phyloP scores from a whole-genome alignment of 768 basidiomycete genomes.

The Mycena leptocephala region DNA sequence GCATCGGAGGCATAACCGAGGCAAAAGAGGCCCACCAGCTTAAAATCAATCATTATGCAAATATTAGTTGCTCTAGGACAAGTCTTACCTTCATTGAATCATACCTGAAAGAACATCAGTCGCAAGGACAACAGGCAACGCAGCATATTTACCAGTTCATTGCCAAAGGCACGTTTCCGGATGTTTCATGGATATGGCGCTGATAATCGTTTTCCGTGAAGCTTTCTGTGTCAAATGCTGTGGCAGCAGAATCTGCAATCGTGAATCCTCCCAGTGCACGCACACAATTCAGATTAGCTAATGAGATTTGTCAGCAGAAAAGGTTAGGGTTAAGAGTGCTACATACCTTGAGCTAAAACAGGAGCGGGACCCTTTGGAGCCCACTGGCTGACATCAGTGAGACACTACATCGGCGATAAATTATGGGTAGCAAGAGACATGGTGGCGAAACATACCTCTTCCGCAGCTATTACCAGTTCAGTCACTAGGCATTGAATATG shows the following conservation, averaged over 20 bases:
- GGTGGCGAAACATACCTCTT: constrained; percentile 64
- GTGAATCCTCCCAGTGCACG: constrained; percentile 79
- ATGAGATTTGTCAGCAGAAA: background rate
- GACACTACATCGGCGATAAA: constrained; percentile 55
- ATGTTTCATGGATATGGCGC: constrained; percentile 57
- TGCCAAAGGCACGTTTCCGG: constrained; percentile 67
- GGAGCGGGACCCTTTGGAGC: constrained; percentile 69
- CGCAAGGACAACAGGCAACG: background rate
- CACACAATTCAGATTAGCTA: constrained; percentile 69
- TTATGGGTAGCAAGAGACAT: background rate
- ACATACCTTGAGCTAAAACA: constrained; percentile 69
- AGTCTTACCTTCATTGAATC: constrained; percentile 72
- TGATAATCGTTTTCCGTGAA: constrained; percentile 73
- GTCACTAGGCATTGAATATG: constrained; percentile 67
- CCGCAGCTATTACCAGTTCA: constrained; percentile 70
- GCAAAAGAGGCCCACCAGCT: constrained; percentile 78
- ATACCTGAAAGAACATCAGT: constrained; percentile 60
- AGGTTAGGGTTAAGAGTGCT: background rate
- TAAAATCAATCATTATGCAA: background rate
- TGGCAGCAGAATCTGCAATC: constrained; percentile 61
- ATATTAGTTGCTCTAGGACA: background rate
- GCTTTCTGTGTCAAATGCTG: constrained; percentile 72
- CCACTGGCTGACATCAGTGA: constrained; percentile 71
- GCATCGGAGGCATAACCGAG: constrained; percentile 74
- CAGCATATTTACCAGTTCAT: constrained; percentile 69